Evolutionary conservation across 2,329 filamentous ascomycete genomes (phyloP).

Genomic region (Cordyceps farinosa): DNA sequence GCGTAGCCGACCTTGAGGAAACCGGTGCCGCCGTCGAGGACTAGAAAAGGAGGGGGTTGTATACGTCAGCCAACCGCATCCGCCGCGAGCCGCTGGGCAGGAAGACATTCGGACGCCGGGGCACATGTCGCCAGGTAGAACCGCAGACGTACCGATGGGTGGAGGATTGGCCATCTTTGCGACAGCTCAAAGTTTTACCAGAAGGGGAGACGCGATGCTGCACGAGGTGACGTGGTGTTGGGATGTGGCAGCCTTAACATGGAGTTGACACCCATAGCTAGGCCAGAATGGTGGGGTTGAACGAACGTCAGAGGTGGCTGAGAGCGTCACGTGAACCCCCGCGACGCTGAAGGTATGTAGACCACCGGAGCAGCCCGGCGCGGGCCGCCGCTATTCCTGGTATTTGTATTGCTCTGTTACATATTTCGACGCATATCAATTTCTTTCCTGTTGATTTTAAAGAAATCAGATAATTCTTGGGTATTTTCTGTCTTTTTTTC

Average conservation of each 20-base stretch:
- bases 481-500: constrained; percentile 10
- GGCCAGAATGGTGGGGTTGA: constrained; percentile 31
- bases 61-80: constrained; percentile 24
- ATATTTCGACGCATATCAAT: not conserved
- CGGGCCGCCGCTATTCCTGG: not conserved
- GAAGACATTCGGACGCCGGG: constrained; percentile 17
- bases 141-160: constrained; percentile 49
- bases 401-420: not conserved
- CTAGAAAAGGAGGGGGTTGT: constrained; percentile 43
- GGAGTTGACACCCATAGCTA: not conserved
- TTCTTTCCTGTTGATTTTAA: not conserved
- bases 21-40: constrained; percentile 98
- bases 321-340: constrained; percentile 38
- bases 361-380: constrained; percentile 12
- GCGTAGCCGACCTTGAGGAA: constrained; percentile 99
- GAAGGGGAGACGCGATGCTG: constrained; percentile 3
- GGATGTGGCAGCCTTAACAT: constrained; percentile 12
- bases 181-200: constrained; percentile 20
- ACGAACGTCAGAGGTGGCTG: constrained; percentile 37
- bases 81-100: constrained; percentile 18
- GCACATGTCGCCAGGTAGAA: constrained; percentile 13
- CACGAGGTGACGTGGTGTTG: constrained; percentile 17
- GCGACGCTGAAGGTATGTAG: constrained; percentile 18
- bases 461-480: not conserved
- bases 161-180: constrained; percentile 48